Conservation (phyloP, 768 basidiomycete genomes). For the Tubosaeta sp. region DNA sequence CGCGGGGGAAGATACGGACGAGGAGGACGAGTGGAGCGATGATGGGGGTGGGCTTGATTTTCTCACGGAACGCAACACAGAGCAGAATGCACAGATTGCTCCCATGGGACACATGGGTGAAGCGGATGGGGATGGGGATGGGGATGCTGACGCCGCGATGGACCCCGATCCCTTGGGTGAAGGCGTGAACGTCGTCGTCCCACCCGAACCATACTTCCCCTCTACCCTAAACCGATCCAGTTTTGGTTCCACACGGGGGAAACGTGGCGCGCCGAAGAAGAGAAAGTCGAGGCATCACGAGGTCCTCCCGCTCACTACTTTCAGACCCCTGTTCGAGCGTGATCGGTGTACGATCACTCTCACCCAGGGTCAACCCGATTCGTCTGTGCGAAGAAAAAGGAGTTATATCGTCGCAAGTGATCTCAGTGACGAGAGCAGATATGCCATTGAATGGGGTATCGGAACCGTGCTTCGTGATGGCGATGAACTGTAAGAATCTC, state of each 20-base stretch:
- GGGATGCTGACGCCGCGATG: slow-evolving; percentile 47
- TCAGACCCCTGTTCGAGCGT: slow-evolving; percentile 80
- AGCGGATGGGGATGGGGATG: slow-evolving; percentile 44
- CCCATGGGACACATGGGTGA: slow-evolving; percentile 23
- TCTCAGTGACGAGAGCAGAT: slow-evolving; percentile 88
- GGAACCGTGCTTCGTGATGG: slow-evolving; percentile 94
- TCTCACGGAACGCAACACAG: slow-evolving; percentile 84
- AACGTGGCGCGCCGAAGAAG: slow-evolving; percentile 40
- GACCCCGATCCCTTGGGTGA: slow-evolving; percentile 86
- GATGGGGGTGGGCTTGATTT: slow-evolving; percentile 62
- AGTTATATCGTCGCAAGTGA: slow-evolving; percentile 91
- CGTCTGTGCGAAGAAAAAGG: slow-evolving; percentile 53
- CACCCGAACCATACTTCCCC: slow-evolving; percentile 80
- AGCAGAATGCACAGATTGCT: slow-evolving; percentile 63
- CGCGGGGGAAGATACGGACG: slow-evolving; percentile 44
- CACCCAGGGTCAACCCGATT: slow-evolving; percentile 77
- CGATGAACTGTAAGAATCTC: slow-evolving; percentile 65
- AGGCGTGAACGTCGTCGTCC: slow-evolving; percentile 85
- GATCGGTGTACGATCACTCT: slow-evolving; percentile 90
- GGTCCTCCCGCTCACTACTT: slow-evolving; percentile 59
- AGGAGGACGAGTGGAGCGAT: slow-evolving; percentile 59
- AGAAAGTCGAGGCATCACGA: slow-evolving; percentile 64
- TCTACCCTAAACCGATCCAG: slow-evolving; percentile 58
- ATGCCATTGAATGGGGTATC: slow-evolving; percentile 97
- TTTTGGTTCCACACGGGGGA: slow-evolving; percentile 33